Conservation (phyloP, 2,329 filamentous ascomycete genomes). For the Huntiella decipiens region DNA sequence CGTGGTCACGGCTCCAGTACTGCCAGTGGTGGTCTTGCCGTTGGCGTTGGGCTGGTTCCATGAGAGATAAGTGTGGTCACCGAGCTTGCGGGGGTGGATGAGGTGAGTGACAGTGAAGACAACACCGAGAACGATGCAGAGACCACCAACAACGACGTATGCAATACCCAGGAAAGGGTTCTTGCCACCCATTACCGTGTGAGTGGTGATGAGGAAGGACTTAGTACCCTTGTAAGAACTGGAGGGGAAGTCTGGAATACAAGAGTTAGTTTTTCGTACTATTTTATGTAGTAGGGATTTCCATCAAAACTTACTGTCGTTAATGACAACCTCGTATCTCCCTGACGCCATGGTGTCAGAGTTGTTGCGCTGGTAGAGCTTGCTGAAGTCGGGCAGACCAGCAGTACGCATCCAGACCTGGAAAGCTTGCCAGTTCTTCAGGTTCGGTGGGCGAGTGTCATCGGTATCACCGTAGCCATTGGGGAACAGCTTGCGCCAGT, state of each 20-base stretch:
- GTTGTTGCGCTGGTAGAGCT: slow-evolving; percentile 74
- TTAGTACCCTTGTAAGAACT: slow-evolving; percentile 68
- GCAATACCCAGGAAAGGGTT: slow-evolving; percentile 94
- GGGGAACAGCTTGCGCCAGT: slow-evolving; percentile 59
- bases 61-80: slow-evolving; percentile 90
- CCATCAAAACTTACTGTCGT: slow-evolving; percentile 43
- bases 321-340: slow-evolving; percentile 57
- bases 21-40: slow-evolving; percentile 21
- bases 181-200: slow-evolving; percentile 82
- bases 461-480: slow-evolving; percentile 40
- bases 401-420: slow-evolving; percentile 99
- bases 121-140: slow-evolving; percentile 75
- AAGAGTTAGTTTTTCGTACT: slow-evolving; percentile 6
- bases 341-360: slow-evolving; percentile 45
- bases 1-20: slow-evolving; percentile 25
- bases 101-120: slow-evolving; percentile 83
- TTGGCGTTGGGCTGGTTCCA: slow-evolving; percentile 56
- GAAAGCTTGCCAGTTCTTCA: slow-evolving; percentile 64
- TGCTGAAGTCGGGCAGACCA: slow-evolving; percentile 84
- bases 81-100: slow-evolving; percentile 86
- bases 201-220: slow-evolving; percentile 71
- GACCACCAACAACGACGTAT: slow-evolving; percentile 80
- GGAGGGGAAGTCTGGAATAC: slow-evolving; percentile 54
- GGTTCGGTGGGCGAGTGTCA: slow-evolving; percentile 45
- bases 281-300: not conserved